Conservation (phyloP, 139 green algal genomes). For the Chlamydomonas sp. region DNA sequence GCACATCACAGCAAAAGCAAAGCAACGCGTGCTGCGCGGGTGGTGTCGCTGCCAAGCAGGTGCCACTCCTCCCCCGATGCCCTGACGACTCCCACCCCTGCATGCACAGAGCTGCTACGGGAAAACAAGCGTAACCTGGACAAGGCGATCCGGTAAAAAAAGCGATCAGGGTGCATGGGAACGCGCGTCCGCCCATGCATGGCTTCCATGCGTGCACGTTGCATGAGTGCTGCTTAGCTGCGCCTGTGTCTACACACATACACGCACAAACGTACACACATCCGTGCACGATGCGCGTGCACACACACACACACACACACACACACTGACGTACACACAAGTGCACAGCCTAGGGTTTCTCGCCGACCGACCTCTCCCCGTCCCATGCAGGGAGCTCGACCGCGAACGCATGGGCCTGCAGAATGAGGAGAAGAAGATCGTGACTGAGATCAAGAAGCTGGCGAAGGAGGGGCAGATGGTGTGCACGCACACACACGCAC, state of each 20-base stretch:
- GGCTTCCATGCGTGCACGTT: not conserved
- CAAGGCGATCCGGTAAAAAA: slow-evolving; percentile 81
- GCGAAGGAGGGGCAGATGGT: slow-evolving; percentile 95
- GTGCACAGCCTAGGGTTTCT: slow-evolving; percentile 7
- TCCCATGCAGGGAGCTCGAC: slow-evolving; percentile 28
- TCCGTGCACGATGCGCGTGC: too few species aligned
- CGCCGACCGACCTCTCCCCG: not conserved
- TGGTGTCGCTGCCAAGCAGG: too few species aligned
- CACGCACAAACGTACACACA: too few species aligned
- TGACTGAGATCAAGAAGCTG: slow-evolving; percentile 96
- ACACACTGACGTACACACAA: too few species aligned
- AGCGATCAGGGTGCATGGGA: slow-evolving; percentile 52
- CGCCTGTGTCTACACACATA: too few species aligned
- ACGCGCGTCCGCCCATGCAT: slow-evolving; percentile 19
- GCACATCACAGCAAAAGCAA: too few species aligned
- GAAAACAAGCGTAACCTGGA: slow-evolving; percentile 99
- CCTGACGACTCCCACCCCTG: not conserved
- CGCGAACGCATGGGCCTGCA: slow-evolving; percentile 57
- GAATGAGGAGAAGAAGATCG: slow-evolving; percentile 76
- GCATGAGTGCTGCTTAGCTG: not conserved
- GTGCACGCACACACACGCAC: too few species aligned
- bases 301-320: too few species aligned
- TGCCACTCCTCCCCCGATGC: not conserved
- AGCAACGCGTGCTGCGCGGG: too few species aligned
- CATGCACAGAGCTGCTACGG: slow-evolving; percentile 79